These are phyloP conservation scores for Neurospora intermedia DNA, from an alignment of 495 filamentous ascomycete genomes.

Conservation along the genomic window DNA sequence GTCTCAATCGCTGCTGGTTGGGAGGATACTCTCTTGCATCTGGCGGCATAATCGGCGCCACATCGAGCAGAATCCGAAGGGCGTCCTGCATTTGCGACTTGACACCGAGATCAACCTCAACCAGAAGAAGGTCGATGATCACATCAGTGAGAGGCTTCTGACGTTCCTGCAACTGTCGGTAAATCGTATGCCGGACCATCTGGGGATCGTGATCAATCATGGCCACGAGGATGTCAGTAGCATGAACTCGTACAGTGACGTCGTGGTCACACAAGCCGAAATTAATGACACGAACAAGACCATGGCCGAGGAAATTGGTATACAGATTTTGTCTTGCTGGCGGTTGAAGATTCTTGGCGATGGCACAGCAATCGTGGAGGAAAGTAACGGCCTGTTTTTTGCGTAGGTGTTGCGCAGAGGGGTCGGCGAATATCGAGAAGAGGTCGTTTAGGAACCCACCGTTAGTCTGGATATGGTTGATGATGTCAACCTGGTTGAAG, in stretches of 20 bases:
- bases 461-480: conserved; percentile 80
- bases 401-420: conserved; percentile 51
- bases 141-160: conserved; percentile 84
- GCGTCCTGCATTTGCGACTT: conserved; percentile 95
- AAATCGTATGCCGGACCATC: conserved; percentile 88
- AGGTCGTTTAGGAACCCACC: conserved; percentile 68
- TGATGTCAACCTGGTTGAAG: conserved; percentile 97
- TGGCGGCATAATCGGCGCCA: conserved; percentile 43
- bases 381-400: conserved; percentile 94
- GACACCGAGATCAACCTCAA: conserved; percentile 85
- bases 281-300: conserved; percentile 80
- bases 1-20: conserved; percentile 45
- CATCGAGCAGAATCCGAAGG: conserved; percentile 87
- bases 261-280: conserved; percentile 81
- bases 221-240: conserved; percentile 85
- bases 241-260: conserved; percentile 77
- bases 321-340: conserved; percentile 72
- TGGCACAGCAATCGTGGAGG: conserved; percentile 90
- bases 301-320: conserved; percentile 77
- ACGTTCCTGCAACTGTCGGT: conserved; percentile 80
- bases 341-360: conserved; percentile 87
- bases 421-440: conserved; percentile 74
- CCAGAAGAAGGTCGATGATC: conserved; percentile 81
- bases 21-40: conserved; percentile 55
- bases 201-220: conserved; percentile 92